Evolutionary conservation across 257 asterid genomes (phyloP), one percentile per base, ranked within the genome.

Genomic region (Orobanche coerulescens): DNA sequence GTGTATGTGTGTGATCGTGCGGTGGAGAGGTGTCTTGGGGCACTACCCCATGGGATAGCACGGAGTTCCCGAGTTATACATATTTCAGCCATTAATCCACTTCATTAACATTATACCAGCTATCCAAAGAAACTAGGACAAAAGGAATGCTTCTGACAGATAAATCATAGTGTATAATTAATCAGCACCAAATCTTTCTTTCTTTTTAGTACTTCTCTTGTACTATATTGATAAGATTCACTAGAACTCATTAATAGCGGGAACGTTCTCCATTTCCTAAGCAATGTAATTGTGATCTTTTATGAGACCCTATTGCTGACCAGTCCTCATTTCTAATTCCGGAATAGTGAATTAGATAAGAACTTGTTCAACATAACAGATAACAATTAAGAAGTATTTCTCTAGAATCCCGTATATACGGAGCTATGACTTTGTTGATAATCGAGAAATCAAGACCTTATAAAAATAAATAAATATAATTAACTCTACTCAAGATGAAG

Each of bases 401-500:
- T 15, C 49, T 15, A 22, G 20, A 56, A 54, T 46, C 4, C 23
- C 13, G 13, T 23, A 47, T 28, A n/a, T 16, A 23, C 5, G 26
- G n/a, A 11, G 47, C 31, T 20, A 18, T 18, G 53, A 42, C 24
- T n/a, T 42, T 16, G 16, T n/a, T 58, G 44, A 37, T 50, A 58
- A 7, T 15, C 3, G 22, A 49, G 46, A 22, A 49, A 49, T 23
- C 39, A 33, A 34, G 36, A 34, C 31, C 14, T 20, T 46, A 22
- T 7, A 0, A 8, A 18, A 67, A 67, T 46, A 53, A 23, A 1
- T 26, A n/a, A n/a, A n/a, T n/a, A n/a, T n/a, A n/a, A n/a, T n/a
- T n/a, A 8, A 48, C 36, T 48, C 52, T 15, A 24, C 34, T 31
- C 15, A 18, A 58, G 69, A 64, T 34, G 16, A 58, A 54, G 37